These are phyloP conservation scores for Eudorina sp. DNA, from an alignment of 139 green algal species.

Conservation along the genomic window DNA sequence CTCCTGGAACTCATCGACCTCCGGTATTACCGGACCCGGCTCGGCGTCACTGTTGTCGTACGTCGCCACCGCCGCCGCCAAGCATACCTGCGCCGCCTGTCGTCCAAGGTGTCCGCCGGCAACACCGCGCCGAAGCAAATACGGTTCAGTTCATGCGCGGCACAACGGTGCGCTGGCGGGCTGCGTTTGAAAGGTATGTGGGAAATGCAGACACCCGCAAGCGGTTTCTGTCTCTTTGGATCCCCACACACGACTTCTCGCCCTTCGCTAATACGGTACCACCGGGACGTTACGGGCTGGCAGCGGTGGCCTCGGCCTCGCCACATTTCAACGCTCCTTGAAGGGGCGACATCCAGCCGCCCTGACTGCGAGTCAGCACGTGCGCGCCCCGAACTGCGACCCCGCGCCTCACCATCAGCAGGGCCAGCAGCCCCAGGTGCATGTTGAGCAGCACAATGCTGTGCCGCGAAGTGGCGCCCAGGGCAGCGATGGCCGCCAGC, in stretches of 20 bases:
- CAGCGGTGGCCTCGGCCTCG: neutral
- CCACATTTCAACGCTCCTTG: neutral
- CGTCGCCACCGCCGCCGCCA: constrained; percentile 31
- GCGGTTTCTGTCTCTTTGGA: no score
- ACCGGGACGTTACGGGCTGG: neutral
- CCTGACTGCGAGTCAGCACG: neutral
- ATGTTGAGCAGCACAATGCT: constrained; percentile 6
- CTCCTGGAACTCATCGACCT: neutral
- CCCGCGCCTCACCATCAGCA: neutral
- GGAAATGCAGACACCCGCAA: no score
- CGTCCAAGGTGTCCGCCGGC: neutral
- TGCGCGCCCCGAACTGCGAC: neutral
- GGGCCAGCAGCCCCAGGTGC: constrained; percentile 19
- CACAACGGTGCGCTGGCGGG: neutral
- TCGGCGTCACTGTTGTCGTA: neutral
- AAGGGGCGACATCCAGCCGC: neutral
- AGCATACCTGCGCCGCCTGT: constrained; percentile 23
- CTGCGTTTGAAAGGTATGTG: neutral
- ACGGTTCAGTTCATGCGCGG: neutral
- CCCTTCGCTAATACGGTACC: no score
- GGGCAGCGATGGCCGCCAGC: neutral
- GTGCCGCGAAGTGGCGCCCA: neutral
- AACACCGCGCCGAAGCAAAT: neutral
- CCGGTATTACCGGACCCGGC: neutral
- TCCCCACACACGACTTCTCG: no score